These are phyloP conservation scores for Setaria italica DNA, from an alignment of 202 grass and related monocot species.

Conservation along the genomic window DNA sequence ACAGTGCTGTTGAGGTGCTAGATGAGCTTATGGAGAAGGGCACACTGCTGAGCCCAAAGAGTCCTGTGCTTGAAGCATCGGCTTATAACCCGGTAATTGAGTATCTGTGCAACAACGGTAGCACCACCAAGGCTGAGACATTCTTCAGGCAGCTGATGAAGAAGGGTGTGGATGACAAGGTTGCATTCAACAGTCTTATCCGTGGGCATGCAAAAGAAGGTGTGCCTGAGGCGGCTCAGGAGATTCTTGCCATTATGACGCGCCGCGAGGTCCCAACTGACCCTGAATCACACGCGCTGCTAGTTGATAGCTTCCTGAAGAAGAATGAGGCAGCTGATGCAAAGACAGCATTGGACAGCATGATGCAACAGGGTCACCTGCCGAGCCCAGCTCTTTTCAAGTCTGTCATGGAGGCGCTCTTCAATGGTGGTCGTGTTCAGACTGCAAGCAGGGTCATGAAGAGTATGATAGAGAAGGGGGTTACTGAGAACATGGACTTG, in stretches of 20 bases:
- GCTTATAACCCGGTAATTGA: conserved; percentile 83
- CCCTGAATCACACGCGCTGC: conserved; percentile 57
- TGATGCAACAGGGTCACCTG: conserved; percentile 90
- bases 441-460: conserved; percentile 94
- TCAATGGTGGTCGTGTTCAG: conserved; percentile 68
- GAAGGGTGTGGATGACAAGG: conserved; percentile 80
- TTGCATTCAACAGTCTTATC: conserved; percentile 84
- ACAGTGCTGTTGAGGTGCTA: conserved; percentile 66
- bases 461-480: conserved; percentile 90
- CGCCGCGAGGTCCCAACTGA: conserved; percentile 69
- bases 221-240: conserved; percentile 56
- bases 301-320: conserved; percentile 81
- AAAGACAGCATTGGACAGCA: conserved; percentile 71
- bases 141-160: conserved; percentile 99
- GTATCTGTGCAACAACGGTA: conserved; percentile 74
- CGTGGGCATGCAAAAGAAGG: conserved; percentile 85
- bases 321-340: conserved; percentile 81
- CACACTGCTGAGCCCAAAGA: conserved; percentile 65
- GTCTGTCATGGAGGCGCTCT: conserved; percentile 80
- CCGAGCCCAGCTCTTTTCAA: conserved; percentile 76
- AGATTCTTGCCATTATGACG: conserved; percentile 82
- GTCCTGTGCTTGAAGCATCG: conserved; percentile 55
- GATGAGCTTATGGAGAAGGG: conserved; percentile 91
- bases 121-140: conserved; percentile 74
- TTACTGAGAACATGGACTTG: conserved; percentile 88